Conservation (phyloP, 2,329 filamentous ascomycete species). For the Falciphora oryzae region DNA sequence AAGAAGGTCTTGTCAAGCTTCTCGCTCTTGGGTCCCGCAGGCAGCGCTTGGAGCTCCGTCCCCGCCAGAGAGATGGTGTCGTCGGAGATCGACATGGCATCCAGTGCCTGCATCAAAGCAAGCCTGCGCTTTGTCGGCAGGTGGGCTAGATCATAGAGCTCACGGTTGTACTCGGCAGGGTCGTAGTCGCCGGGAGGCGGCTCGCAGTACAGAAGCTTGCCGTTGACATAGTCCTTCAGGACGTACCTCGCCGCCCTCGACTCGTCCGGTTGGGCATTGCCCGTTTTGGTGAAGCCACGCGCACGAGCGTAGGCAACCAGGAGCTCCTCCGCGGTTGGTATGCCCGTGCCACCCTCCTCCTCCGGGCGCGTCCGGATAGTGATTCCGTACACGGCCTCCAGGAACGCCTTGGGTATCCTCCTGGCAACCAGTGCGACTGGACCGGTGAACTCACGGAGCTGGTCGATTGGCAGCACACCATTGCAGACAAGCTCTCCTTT, state of each 20-base stretch:
- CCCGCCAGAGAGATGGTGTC: slow-evolving; percentile 29
- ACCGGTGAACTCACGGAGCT: slow-evolving; percentile 87
- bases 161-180: slow-evolving; percentile 72
- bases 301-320: slow-evolving; percentile 82
- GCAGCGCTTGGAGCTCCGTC: slow-evolving; percentile 44
- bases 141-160: slow-evolving; percentile 78
- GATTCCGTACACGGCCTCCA: slow-evolving; percentile 93
- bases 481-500: slow-evolving; percentile 96
- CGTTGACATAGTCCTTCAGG: slow-evolving; percentile 95
- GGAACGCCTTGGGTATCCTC: slow-evolving; percentile 78
- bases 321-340: slow-evolving; percentile 78
- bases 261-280: slow-evolving; percentile 87
- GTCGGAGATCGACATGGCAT: slow-evolving; percentile 37
- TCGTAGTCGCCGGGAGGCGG: slow-evolving; percentile 77
- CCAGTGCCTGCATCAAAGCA: slow-evolving; percentile 48
- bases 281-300: slow-evolving; percentile 83
- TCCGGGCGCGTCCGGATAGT: slow-evolving; percentile 72
- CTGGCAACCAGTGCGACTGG: slow-evolving; percentile 77
- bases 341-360: slow-evolving; percentile 89
- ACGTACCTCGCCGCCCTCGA: slow-evolving; percentile 84
- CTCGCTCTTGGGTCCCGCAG: slow-evolving; percentile 66
- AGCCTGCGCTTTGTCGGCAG: slow-evolving; percentile 75
- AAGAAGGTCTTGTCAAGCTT: slow-evolving; percentile 90
- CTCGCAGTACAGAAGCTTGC: slow-evolving; percentile 87
- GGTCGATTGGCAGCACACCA: slow-evolving; percentile 92